A percentile compares a stretch with the other conserved stretches of the same genome.
phyloP scores from a whole-genome alignment of 2,329 filamentous ascomycete genomes.

The Fusarium sp. region DNA sequence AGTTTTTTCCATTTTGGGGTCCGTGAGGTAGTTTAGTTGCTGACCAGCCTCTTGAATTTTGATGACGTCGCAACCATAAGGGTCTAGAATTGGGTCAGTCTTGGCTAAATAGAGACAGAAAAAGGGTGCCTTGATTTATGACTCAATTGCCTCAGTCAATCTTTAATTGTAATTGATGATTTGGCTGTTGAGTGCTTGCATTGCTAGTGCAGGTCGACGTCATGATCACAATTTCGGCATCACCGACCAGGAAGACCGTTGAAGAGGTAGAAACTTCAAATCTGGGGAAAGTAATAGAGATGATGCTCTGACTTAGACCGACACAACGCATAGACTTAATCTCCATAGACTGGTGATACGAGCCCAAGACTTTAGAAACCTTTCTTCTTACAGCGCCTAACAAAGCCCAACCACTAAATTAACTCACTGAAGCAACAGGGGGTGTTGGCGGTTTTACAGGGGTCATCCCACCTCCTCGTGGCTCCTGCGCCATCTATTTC shows the following conservation, averaged over 20 bases:
- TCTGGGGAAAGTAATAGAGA: slow-evolving; percentile 5
- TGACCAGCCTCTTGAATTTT: slow-evolving; percentile 34
- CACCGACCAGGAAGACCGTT: slow-evolving; percentile 7
- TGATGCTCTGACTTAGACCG: background rate
- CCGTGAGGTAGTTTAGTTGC: background rate
- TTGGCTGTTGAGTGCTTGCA: slow-evolving; percentile 38
- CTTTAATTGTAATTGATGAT: background rate
- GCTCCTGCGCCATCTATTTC: slow-evolving; percentile 40
- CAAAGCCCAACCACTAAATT: slow-evolving; percentile 34
- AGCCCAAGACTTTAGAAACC: slow-evolving; percentile 2
- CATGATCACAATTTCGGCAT: slow-evolving; percentile 32
- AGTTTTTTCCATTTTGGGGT: slow-evolving; percentile 23
- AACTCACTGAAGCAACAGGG: slow-evolving; percentile 21
- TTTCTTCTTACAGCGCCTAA: background rate
- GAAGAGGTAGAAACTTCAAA: background rate
- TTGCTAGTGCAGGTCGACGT: slow-evolving; percentile 28
- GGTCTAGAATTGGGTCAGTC: slow-evolving; percentile 13
- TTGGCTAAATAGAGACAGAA: slow-evolving; percentile 2
- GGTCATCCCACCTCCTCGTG: slow-evolving; percentile 29
- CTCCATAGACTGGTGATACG: slow-evolving; percentile 5
- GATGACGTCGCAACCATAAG: slow-evolving; percentile 17
- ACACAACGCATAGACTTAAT: slow-evolving; percentile 11
- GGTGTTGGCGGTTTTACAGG: slow-evolving; percentile 11
- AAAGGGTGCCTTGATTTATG: slow-evolving; percentile 13
- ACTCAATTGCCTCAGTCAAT: background rate